A percentile compares a stretch with the other conserved stretches of the same genome.
Evolutionary conservation across 305 asterid species (phyloP).

Genomic region (Fraxinus xanthoxyloides): DNA sequence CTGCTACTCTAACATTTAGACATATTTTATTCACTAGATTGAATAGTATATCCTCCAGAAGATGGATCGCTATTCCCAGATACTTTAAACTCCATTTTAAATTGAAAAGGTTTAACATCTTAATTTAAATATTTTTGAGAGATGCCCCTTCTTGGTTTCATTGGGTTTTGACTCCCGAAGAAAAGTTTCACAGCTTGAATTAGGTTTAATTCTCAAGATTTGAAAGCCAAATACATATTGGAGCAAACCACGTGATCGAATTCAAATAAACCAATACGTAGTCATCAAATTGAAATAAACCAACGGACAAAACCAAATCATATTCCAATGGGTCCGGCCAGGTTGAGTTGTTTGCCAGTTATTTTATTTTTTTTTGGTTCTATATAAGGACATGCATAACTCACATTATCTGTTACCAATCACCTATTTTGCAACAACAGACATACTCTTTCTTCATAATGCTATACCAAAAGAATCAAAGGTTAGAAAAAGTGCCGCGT

Average conservation of each 20-base stretch:
- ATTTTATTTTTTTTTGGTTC: neutral
- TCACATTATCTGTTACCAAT: neutral
- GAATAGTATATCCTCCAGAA: constrained; percentile 5
- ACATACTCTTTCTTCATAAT: neutral
- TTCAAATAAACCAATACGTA: neutral
- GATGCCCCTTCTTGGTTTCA: neutral
- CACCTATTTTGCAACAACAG: neutral
- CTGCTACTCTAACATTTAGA: neutral
- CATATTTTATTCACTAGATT: neutral
- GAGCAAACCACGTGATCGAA: neutral
- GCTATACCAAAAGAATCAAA: neutral
- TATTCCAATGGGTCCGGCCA: neutral
- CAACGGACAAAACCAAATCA: neutral
- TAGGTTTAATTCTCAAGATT: neutral
- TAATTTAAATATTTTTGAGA: neutral
- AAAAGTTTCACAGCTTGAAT: neutral
- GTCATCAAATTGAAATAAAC: neutral
- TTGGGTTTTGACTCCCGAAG: neutral
- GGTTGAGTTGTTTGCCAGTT: neutral
- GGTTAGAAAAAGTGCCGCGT: neutral
- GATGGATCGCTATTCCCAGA: constrained; percentile 8
- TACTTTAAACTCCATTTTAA: neutral
- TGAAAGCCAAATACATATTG: neutral
- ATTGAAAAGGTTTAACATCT: neutral
- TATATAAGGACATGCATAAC: neutral